A percentile compares a stretch with the other conserved stretches of the same genome.
Evolutionary conservation across 306 rosid species (phyloP).

Genomic region (Trifolium repens): DNA sequence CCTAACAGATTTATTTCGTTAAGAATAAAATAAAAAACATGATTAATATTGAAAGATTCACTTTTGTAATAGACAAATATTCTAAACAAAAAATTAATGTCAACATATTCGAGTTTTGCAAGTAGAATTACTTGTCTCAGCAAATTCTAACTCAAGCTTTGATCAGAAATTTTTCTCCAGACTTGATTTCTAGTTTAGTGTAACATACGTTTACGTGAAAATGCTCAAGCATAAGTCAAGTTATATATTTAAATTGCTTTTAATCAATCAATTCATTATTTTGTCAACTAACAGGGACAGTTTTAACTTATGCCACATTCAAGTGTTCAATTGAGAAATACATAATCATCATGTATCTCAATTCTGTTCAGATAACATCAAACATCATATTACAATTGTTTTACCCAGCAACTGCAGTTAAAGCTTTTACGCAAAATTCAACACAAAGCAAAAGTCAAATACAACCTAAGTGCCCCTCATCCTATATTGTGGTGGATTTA

Average conservation of each 20-base stretch:
- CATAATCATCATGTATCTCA: constrained; percentile 26
- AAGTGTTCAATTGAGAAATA: constrained; percentile 18
- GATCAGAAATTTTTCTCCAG: background rate
- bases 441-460: constrained; percentile 9
- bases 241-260: background rate
- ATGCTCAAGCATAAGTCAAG: background rate
- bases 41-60: background rate
- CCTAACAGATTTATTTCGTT: background rate
- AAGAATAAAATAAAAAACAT: background rate
- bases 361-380: constrained; percentile 15
- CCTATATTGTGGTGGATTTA: background rate
- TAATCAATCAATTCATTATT: background rate
- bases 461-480: constrained; percentile 16
- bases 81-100: background rate
- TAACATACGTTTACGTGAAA: background rate
- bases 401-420: constrained; percentile 31
- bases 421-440: constrained; percentile 10
- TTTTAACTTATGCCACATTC: constrained; percentile 21
- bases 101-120: background rate
- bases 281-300: background rate
- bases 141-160: background rate
- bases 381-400: constrained; percentile 20
- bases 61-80: background rate
- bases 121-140: background rate
- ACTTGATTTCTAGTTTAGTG: background rate